phyloP scores from a whole-genome alignment of 345 rosid species.

The Eucalyptus pauciflora region DNA sequence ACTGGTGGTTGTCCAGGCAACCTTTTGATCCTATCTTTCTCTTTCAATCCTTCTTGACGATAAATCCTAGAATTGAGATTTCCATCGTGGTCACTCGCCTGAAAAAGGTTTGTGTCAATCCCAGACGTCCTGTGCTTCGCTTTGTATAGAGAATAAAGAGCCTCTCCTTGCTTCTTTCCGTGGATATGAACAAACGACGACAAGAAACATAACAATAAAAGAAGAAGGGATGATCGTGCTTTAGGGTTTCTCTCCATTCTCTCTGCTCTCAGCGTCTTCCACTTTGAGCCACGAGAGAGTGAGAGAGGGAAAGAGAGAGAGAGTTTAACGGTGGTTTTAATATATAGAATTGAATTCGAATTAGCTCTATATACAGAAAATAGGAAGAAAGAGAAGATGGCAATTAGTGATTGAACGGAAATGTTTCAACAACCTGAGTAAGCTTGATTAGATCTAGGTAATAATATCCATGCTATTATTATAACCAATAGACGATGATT shows the following conservation, averaged over 20 bases:
- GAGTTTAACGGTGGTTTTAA: not conserved
- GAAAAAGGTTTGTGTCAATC: slow-evolving; percentile 2
- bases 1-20: slow-evolving; percentile 5
- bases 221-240: not conserved
- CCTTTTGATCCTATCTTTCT: slow-evolving; percentile 17
- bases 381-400: not conserved
- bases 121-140: slow-evolving; percentile 11
- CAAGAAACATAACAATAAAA: not conserved
- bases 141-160: slow-evolving; percentile 12
- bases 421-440: not conserved
- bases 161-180: slow-evolving; percentile 7
- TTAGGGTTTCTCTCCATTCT: not conserved
- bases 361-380: not conserved
- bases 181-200: not conserved
- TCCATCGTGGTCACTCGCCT: not conserved
- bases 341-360: not conserved
- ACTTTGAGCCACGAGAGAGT: not conserved
- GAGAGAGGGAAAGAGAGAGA: not conserved
- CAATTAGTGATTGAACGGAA: not conserved
- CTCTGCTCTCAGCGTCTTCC: not conserved
- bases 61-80: not conserved
- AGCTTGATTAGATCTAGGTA: not conserved
- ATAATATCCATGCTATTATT: not conserved
- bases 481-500: too few species aligned
- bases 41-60: slow-evolving; percentile 23